phyloP scores from a whole-genome alignment of 768 basidiomycete species.

The Mrakia gelida region DNA sequence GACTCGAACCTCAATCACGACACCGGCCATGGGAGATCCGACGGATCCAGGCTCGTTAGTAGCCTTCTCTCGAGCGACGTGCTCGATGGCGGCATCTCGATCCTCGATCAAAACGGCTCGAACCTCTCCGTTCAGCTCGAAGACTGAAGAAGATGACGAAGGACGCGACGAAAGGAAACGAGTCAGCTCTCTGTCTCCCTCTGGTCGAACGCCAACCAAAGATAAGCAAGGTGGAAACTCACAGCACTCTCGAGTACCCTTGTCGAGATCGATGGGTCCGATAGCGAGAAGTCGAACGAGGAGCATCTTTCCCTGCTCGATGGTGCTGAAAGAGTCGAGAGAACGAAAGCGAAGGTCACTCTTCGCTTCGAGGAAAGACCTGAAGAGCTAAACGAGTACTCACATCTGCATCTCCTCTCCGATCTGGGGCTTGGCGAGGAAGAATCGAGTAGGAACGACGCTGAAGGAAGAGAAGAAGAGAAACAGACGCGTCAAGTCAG shows the following conservation, averaged over 20 bases:
- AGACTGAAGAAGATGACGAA: constrained; percentile 4
- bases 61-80: constrained; percentile 89
- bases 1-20: constrained; percentile 94
- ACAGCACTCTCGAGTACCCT: constrained; percentile 85
- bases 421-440: constrained; percentile 83
- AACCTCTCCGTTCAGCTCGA: constrained; percentile 53
- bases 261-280: constrained; percentile 85
- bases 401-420: constrained; percentile 94
- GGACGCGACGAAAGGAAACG: neutral
- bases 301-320: constrained; percentile 86
- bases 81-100: constrained; percentile 94
- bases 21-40: constrained; percentile 67
- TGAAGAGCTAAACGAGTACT: neutral
- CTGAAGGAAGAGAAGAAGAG: constrained; percentile 46
- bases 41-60: constrained; percentile 91
- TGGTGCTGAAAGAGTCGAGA: constrained; percentile 50
- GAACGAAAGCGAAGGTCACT: neutral
- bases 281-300: constrained; percentile 94
- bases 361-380: neutral
- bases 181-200: neutral
- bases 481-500: neutral
- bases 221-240: neutral
- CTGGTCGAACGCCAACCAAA: neutral
- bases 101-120: constrained; percentile 95
- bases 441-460: constrained; percentile 92